Conservation (phyloP, 441 rosid species). For the Brassica hybrid region DNA sequence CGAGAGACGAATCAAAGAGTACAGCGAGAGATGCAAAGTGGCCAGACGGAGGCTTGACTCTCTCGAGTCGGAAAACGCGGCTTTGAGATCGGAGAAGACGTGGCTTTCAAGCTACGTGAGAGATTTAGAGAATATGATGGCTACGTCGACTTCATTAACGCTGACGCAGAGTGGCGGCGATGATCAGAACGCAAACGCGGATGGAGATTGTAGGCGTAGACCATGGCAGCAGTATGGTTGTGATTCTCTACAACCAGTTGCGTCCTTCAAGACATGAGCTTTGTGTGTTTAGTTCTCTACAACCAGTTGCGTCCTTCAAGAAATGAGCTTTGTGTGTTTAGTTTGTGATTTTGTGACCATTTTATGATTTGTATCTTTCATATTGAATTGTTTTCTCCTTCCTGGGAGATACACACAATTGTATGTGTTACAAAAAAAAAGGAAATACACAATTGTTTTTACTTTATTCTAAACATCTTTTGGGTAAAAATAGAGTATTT, state of each 20-base stretch:
- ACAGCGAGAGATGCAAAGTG: slow-evolving; percentile 24
- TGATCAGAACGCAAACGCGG: slow-evolving; percentile 34
- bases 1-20: slow-evolving; percentile 49
- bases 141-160: slow-evolving; percentile 14
- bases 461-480: not conserved
- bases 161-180: slow-evolving; percentile 11
- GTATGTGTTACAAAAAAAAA: too few species aligned
- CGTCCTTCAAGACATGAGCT: slow-evolving; percentile 38
- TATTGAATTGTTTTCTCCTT: not conserved
- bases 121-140: slow-evolving; percentile 39
- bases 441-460: not conserved
- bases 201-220: slow-evolving; percentile 37
- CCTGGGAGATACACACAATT: not conserved
- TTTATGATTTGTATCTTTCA: slow-evolving; percentile 25
- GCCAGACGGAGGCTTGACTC: slow-evolving; percentile 27
- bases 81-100: slow-evolving; percentile 47
- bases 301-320: slow-evolving; percentile 32
- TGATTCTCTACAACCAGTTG: slow-evolving; percentile 27
- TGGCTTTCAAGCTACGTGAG: slow-evolving; percentile 44
- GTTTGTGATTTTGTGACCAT: not conserved
- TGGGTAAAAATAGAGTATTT: not conserved
- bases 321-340: slow-evolving; percentile 18
- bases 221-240: slow-evolving; percentile 28
- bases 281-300: slow-evolving; percentile 14
- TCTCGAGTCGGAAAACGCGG: slow-evolving; percentile 50